Conservation (phyloP, 164 flowering plant species). For the Santalum album region DNA sequence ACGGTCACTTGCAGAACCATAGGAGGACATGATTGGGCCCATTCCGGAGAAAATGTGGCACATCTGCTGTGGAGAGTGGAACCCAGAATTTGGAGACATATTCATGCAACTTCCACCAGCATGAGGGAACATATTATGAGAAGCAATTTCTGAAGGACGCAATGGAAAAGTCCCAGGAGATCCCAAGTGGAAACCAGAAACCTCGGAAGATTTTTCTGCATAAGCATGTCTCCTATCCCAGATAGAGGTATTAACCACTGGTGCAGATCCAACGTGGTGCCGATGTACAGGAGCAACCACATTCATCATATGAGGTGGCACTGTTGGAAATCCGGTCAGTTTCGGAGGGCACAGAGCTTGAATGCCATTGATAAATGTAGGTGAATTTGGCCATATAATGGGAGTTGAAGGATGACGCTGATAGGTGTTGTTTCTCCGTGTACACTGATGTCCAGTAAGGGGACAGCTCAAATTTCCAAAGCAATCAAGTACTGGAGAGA, state of each 20-base stretch:
- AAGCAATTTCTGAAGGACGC: conserved; percentile 6
- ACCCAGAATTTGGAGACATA: conserved; percentile 7
- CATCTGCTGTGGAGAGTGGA: conserved; percentile 16
- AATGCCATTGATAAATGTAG: conserved; percentile 54
- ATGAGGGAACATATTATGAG: conserved; percentile 11
- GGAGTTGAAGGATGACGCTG: conserved; percentile 39
- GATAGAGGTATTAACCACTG: conserved; percentile 14
- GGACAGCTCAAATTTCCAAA: conserved; percentile 55
- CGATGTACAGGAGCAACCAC: conserved; percentile 9
- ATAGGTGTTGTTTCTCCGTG: conserved; percentile 48
- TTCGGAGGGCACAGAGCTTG: conserved; percentile 32
- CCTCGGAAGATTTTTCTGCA: conserved; percentile 16
- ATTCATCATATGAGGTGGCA: conserved; percentile 22
- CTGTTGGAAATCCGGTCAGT: conserved; percentile 33
- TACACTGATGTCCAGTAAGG: conserved; percentile 41
- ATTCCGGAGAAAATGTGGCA: conserved; percentile 14
- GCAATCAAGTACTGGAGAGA: conserved; percentile 39
- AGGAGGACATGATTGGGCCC: conserved; percentile 8
- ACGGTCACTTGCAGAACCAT: conserved; percentile 18
- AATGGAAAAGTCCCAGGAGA: conserved; percentile 15
- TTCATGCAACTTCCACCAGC: conserved; percentile 11
- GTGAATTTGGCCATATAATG: conserved; percentile 71
- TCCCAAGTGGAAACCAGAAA: conserved; percentile 14
- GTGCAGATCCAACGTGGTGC: conserved; percentile 25
- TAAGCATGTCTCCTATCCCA: conserved; percentile 19